Evolutionary conservation across 164 flowering plant genomes (phyloP).

Genomic region (grape (Vitis vinifera)): ASM3070453v1 NC_081821.1:4399001-4399500

Average conservation of each 20-base stretch:
- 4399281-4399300: slow-evolving; percentile 96
- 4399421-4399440: no score
- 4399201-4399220: neutral
- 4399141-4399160: neutral
- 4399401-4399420: no score
- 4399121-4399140: neutral
- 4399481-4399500: no score
- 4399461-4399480: no score
- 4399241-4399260: slow-evolving; percentile 5
- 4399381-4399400: no score
- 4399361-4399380: neutral
- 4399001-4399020: neutral
- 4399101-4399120: neutral
- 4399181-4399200: neutral
- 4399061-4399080: neutral
- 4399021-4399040: neutral
- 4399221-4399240: slow-evolving; percentile 3
- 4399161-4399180: neutral
- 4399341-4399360: slow-evolving; percentile 81
- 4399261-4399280: slow-evolving; percentile 99
- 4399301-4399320: slow-evolving; percentile 97
- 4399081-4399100: neutral
- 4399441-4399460: no score
- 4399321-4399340: slow-evolving; percentile 93
- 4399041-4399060: neutral